Base-by-base conservation (phyloP, 2,329 filamentous ascomycete species). In the Tolypocladium ophioglossoides region DNA sequence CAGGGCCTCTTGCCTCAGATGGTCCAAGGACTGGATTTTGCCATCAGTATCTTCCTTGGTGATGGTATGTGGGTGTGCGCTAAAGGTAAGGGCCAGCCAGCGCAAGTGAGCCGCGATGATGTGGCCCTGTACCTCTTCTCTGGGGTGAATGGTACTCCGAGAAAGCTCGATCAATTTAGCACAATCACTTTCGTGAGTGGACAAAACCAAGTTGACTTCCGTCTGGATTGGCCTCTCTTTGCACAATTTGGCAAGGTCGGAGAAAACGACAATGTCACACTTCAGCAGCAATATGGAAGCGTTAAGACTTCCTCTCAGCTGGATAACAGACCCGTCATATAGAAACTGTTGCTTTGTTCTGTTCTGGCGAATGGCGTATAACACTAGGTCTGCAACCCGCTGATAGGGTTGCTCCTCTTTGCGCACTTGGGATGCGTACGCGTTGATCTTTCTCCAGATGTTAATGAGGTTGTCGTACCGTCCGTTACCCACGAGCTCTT, bases 371-470 rank as follows among this genome's bases (percentile, higher is more conserved):
- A 68, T 68, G 5, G 70, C 70, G 30, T 72, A 66, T 18, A 70
- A 66, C 2, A 78, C 75, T 5, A 76, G 64, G 38, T 77, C 65
- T 7, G 70, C 69, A 1, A 81, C 74, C 0, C 68, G 68, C 37
- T 75, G 71, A 54, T 75, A 78, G 0, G 77, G 77, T 58, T 80
- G 76, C 58, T 80, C 77, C 11, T 78, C 72, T 32, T 63, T 62
- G 20, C 58, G 58, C 0, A 78, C 72, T 34, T 68, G 60, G 0
- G 48, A 50, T 4, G 55, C 38, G 30, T 59, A 60, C 10, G 16
- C 20, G 12, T 51, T 24, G 2, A 63, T 56, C 4, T 50, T 39
- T 3, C 32, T 51, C 57, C 61, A 58, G 3, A 58, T 44, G 12
- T 27, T 32, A 16, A 57, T 47, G 7, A 55, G 53, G 5, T 37